Evolutionary conservation across 805 yeast genomes (phyloP).

Genomic region (Starmerella cellae): DNA sequence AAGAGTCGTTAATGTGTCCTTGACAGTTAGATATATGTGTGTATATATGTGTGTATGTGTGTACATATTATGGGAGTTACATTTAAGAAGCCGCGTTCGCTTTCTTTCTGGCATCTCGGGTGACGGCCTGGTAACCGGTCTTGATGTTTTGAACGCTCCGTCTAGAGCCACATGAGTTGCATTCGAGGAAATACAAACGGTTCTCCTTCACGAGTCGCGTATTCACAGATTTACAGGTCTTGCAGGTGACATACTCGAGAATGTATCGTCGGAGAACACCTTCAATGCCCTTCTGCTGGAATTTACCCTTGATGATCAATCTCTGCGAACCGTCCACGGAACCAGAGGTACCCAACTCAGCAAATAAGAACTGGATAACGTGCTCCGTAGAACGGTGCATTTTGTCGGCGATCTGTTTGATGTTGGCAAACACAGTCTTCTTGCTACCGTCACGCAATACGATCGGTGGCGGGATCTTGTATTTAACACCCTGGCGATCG

Average conservation of each 20-base stretch:
- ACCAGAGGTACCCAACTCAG: slow-evolving; percentile 98
- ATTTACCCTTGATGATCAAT: slow-evolving; percentile 93
- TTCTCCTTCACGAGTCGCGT: slow-evolving; percentile 93
- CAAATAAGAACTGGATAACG: slow-evolving; percentile 89
- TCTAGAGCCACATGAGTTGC: slow-evolving; percentile 95
- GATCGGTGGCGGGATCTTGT: slow-evolving; percentile 94
- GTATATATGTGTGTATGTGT: too few relatives aligned
- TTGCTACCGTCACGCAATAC: slow-evolving; percentile 95
- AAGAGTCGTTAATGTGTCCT: too few relatives aligned
- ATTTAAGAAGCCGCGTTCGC: slow-evolving; percentile 15
- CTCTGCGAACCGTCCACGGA: slow-evolving; percentile 97
- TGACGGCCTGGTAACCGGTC: slow-evolving; percentile 95
- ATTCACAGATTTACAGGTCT: slow-evolving; percentile 96
- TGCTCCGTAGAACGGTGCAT: slow-evolving; percentile 96
- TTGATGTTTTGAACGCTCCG: slow-evolving; percentile 94
- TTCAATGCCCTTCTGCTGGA: slow-evolving; percentile 95
- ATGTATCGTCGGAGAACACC: slow-evolving; percentile 92
- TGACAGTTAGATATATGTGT: too few relatives aligned
- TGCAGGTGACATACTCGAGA: slow-evolving; percentile 94
- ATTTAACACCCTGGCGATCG: slow-evolving; percentile 80
- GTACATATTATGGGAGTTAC: too few relatives aligned
- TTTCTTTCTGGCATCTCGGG: slow-evolving; percentile 24
- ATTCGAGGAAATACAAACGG: slow-evolving; percentile 92
- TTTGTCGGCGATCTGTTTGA: slow-evolving; percentile 85
- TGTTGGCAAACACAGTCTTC: slow-evolving; percentile 91